Percentiles rank a stretch among this genome's conserved stretches.
Evolutionary conservation across 2,329 filamentous ascomycete species (phyloP).

Genomic region (Colletotrichum sp.): DNA sequence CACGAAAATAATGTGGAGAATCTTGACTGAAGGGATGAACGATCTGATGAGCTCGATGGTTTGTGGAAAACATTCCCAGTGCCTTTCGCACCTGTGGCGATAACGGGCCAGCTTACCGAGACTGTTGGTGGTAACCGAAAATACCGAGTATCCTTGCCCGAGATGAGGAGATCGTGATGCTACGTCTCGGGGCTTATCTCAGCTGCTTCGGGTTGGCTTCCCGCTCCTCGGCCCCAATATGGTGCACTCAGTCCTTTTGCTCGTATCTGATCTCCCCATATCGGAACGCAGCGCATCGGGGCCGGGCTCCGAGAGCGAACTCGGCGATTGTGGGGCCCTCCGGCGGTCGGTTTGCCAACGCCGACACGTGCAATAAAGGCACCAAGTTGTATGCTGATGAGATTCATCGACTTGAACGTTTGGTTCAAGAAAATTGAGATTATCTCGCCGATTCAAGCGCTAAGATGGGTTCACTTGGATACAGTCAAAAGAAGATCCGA

Average conservation of each 20-base stretch:
- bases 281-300: neutral
- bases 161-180: neutral
- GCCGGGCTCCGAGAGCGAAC: neutral
- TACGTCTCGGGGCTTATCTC: neutral
- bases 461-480: neutral
- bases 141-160: neutral
- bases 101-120: neutral
- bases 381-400: neutral
- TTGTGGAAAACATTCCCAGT: neutral
- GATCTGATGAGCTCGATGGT: neutral
- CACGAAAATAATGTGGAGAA: neutral
- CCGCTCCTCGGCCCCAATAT: neutral
- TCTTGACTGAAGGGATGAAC: neutral
- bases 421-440: rapidly evolving
- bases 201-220: neutral
- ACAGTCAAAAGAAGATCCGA: neutral
- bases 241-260: neutral
- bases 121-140: neutral
- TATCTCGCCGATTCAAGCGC: rapidly evolving
- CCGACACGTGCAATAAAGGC: neutral
- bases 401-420: neutral
- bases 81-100: neutral
- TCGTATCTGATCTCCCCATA: neutral
- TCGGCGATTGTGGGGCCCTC: neutral
- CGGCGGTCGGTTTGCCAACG: neutral